Evolutionary conservation across 768 basidiomycete species (phyloP), one percentile per base, ranked within the genome.

Genomic region (Agrocybe chaxingu): DNA sequence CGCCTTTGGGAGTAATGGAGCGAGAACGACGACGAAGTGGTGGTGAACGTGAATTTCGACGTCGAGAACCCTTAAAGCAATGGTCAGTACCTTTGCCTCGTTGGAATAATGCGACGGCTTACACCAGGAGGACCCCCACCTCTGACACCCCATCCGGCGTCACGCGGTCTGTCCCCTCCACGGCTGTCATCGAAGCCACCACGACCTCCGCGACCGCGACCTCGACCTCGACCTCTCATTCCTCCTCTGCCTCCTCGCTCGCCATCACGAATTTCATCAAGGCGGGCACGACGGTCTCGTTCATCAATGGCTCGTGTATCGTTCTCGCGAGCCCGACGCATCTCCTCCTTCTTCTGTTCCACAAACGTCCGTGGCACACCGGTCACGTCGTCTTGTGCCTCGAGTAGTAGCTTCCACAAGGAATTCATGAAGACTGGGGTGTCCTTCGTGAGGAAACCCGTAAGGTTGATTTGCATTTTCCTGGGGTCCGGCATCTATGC

Each of bases 381-480:
- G 8, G 90, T 88, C 1, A 87, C 80, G 30, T 90, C 89, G 31
- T 78, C 78, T 67, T 98, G 96, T 3, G 97, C 97, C 57, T 96
- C 94, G 3, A 98, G 73, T n/a, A 99, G 75, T 4, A 98, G 76
- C 19, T 77, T 83, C 97, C 97, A 99, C 0, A 99, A 78, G 0
- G 84, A 77, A 4, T 72, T 66, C 94, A 97, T 97, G 69, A 99
- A 99, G 0, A 75, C 66, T 0, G 89, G 75, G 0, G 97, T 97
- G 51, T 91, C 82, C 56, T 85, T 82, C 3, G 90, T 89, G 51
- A 99, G 79, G 67, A 99, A 99, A 7, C 96, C 96, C 2, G 89
- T 90, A 19, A 99, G 70, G 62, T 87, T 86, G 53, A 98, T 93
- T 69, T 98, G 94, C 86, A 98, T 94, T 71, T 90, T 94, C 66